These are phyloP conservation scores for Ceratopteris richardii DNA, from an alignment of 75 land plant species.

Conservation along the genomic window DNA sequence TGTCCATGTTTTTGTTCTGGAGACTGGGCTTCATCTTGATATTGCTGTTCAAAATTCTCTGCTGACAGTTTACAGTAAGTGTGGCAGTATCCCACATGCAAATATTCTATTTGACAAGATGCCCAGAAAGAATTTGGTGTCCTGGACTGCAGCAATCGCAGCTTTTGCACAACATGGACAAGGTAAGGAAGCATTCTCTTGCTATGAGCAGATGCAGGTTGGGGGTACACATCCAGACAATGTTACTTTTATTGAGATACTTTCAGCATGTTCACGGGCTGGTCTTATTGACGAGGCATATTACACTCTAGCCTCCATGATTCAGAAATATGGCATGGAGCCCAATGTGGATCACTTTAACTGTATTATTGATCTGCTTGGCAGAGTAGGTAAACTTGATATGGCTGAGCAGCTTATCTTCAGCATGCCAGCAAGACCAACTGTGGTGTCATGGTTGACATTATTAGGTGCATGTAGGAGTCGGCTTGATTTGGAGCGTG, in stretches of 20 bases:
- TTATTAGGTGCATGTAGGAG: constrained; percentile 11
- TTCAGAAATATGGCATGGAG: background rate
- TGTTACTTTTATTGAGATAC: constrained; percentile 28
- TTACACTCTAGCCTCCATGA: constrained; percentile 1
- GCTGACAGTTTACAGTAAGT: constrained; percentile 22
- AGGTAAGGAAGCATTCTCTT: background rate
- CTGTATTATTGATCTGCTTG: constrained; percentile 12
- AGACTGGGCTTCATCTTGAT: background rate
- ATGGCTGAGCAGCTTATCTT: background rate
- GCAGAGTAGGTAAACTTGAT: constrained; percentile 8
- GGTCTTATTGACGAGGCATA: constrained; percentile 9
- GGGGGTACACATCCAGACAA: constrained; percentile 12
- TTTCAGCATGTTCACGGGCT: constrained; percentile 25
- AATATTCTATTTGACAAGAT: constrained; percentile 31
- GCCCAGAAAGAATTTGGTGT: constrained; percentile 40
- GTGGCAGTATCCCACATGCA: constrained; percentile 41
- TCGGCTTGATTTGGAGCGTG: constrained; percentile 3
- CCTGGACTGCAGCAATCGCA: constrained; percentile 66
- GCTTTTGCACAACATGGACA: constrained; percentile 42
- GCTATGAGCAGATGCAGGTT: background rate
- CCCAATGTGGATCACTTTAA: background rate
- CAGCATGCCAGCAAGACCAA: background rate
- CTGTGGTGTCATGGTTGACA: constrained; percentile 1
- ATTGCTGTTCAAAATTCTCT: constrained; percentile 17
- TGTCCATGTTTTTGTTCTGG: background rate